Evolutionary conservation across 371 early-diverging fungal species (phyloP), one percentile per base, ranked within the genome.

Genomic region (Mucor racemosus): DNA sequence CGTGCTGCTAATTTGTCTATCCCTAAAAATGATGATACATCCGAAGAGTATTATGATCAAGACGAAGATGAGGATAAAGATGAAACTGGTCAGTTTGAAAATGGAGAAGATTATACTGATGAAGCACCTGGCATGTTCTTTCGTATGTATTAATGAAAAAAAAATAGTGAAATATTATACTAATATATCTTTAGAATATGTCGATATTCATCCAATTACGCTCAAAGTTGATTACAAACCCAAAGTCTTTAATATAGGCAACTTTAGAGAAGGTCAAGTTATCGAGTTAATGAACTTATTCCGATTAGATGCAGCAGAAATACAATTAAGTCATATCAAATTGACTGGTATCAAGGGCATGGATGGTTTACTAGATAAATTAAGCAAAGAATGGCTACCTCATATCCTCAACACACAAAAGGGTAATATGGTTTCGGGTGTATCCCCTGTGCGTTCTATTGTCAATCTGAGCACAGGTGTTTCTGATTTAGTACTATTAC

Each of bases 161-260:
- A 26, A 26, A 26, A 26, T 26, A 26, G 26, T 26, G 3, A 26
- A 26, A 3, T 26, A 26, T 8, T 35, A 11, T 6, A 14, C 17
- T 35, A 55, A 26, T 36, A n/a, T 50, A 48, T 17, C 17, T 40
- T 8, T 79, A 88, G 89, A 90, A 78, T 77, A 83, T 65, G 81
- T 88, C 33, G 88, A 88, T 42, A 83, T 98, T 26, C 76, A 87
- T 6, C 92, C 95, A 2, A 87, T 97, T 44, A 79, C 83, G 7
- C 68, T 97, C 62, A 95, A 93, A 66, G 84, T 99, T 50, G 99
- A 99, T 77, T 99, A 98, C 82, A 98, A 98, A 74, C 97, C 98
- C 15, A 95, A 97, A 69, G 90, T 91, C 21, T 84, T 97, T 41
- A 94, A 95, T 65, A 89, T 89, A 50, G 78, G 79, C 15, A 88